These are phyloP conservation scores for Pontederia crassipes DNA, from an alignment of 176 grass and related monocot species.

Conservation along the genomic window DNA sequence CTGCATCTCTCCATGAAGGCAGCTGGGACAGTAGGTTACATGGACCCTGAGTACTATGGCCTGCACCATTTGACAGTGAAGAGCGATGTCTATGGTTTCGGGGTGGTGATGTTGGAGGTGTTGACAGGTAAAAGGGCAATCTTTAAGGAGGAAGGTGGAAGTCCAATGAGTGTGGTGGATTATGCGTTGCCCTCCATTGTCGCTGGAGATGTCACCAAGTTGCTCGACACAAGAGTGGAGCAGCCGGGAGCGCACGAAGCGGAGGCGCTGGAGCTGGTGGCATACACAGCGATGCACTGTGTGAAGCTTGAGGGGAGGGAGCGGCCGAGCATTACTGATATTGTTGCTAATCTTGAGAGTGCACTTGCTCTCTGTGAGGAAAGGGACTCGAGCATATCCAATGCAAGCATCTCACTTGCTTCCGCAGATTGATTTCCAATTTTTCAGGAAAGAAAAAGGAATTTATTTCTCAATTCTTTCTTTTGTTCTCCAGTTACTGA, in stretches of 20 bases:
- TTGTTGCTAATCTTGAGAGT: conserved; percentile 69
- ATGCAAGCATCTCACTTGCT: conserved; percentile 40
- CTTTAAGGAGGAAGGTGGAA: conserved; percentile 50
- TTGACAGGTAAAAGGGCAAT: conserved; percentile 68
- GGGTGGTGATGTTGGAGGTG: conserved; percentile 78
- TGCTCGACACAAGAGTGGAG: conserved; percentile 54
- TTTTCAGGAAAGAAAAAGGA: too few species aligned
- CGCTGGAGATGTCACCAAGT: conserved; percentile 34
- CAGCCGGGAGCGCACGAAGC: conserved; percentile 28
- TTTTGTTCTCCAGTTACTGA: not conserved
- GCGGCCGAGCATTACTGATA: conserved; percentile 53
- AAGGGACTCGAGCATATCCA: conserved; percentile 41
- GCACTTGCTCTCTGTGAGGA: conserved; percentile 58
- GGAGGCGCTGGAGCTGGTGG: conserved; percentile 78
- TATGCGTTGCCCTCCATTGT: conserved; percentile 42
- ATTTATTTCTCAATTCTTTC: not conserved
- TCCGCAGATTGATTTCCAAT: conserved; percentile 36
- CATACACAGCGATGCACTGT: conserved; percentile 62
- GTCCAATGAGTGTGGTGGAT: conserved; percentile 56
- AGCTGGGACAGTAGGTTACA: conserved; percentile 86
- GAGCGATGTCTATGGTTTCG: conserved; percentile 88
- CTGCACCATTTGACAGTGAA: conserved; percentile 79
- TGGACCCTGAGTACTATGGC: conserved; percentile 98
- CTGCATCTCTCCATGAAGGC: conserved; percentile 39
- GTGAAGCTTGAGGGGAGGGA: conserved; percentile 58